Base-by-base conservation (phyloP, 768 basidiomycete species). In the Leccinum subgranulosum region DNA sequence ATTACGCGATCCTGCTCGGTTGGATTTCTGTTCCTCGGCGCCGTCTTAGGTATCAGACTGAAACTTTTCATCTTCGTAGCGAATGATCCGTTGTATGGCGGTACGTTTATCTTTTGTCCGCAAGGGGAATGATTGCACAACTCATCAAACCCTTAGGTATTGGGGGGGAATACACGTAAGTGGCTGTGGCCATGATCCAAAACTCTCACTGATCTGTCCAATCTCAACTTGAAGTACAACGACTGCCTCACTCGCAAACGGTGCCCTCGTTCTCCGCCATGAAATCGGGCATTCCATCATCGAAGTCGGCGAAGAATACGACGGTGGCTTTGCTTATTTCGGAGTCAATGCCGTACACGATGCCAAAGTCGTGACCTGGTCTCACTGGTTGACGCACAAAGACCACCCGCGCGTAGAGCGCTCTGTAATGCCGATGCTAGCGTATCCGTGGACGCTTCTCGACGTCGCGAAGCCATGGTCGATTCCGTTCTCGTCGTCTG, bases 231-330 rank as follows among this genome's bases (percentile, higher is more conserved):
- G 8, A n/a, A 90, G 90, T 3, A 86, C 88, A 4, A 84, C 88
- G 55, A 92, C 90, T 10, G 82, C 89, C 1, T 92, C 90, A 1
- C 70, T 82, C 19, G 77, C 83, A 12, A 92, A 91, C 54, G 89
- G 90, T 0, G 81, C 88, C 17, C 79, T 88, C 19, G 87, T 91
- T 6, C 79, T 92, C 29, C 81, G 88, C 6, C 90, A 90, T 64
- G 90, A 91, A 69, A 81, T 91, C 1, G 90, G 90, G 0, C 90
- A 92, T 71, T 89, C 87, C 23, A 82, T 91, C 49, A 88, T 91
- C 62, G 74, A 82, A 7, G 85, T 90, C 19, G 90, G 90, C 4
- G 90, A 92, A 72, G 90, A 91, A 73, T 91, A 92, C 66, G 90
- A 92, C 61, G 90, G 89, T 12, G 90, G 88, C 4, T 83, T 71